Evolutionary conservation across 306 rosid genomes (phyloP).

Genomic region (Luffa aegyptiaca): DNA sequence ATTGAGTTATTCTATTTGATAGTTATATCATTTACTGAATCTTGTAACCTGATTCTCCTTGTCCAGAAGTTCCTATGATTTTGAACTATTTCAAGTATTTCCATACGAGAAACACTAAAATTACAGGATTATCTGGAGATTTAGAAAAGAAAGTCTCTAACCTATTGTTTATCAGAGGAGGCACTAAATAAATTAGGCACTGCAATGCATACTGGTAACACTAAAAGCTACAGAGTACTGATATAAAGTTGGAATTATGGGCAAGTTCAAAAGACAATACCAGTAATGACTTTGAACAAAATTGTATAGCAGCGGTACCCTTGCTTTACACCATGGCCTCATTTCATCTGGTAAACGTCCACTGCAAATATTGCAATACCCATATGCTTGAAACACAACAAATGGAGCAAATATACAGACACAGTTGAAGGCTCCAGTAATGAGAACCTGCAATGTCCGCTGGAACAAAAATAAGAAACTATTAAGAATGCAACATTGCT

Average conservation of each 20-base stretch:
- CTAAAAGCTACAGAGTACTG: background rate
- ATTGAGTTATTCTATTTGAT: background rate
- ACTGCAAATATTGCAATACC: slow-evolving; percentile 61
- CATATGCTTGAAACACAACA: slow-evolving; percentile 75
- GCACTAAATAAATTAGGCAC: background rate
- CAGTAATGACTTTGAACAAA: slow-evolving; percentile 87
- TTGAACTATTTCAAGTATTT: background rate
- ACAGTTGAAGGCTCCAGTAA: slow-evolving; percentile 52
- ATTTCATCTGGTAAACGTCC: slow-evolving; percentile 39
- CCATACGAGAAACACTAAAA: background rate
- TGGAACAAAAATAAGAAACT: slow-evolving; percentile 21
- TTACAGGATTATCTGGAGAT: background rate
- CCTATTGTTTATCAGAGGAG: background rate
- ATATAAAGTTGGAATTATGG: background rate
- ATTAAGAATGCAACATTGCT: slow-evolving; percentile 3
- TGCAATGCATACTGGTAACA: background rate
- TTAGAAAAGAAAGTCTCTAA: background rate
- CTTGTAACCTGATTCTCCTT: background rate
- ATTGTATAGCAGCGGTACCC: slow-evolving; percentile 68
- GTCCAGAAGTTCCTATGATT: background rate
- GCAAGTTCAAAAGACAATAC: slow-evolving; percentile 32
- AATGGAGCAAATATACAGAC: slow-evolving; percentile 62
- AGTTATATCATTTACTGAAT: background rate
- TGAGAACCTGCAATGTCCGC: slow-evolving; percentile 54
- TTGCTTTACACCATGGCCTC: slow-evolving; percentile 94